These are phyloP conservation scores for Microascus cirrosus DNA, from an alignment of 2,329 filamentous ascomycete genomes.

Conservation along the genomic window DNA sequence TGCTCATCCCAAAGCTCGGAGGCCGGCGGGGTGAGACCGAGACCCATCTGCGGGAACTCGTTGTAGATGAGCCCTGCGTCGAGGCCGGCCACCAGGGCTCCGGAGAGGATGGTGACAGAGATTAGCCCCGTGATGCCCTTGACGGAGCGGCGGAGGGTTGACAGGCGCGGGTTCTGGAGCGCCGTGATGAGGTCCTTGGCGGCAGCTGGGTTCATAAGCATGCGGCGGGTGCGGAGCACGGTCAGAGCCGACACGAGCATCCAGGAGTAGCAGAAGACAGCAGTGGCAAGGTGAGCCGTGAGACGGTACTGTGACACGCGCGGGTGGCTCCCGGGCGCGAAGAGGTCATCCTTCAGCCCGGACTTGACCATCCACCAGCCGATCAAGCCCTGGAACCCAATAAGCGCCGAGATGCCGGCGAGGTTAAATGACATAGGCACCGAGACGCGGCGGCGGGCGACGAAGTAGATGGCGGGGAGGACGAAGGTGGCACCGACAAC, in stretches of 20 bases:
- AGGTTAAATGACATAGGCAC: conserved; percentile 67
- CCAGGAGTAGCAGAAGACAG: conserved; percentile 85
- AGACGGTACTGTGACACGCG: conserved; percentile 92
- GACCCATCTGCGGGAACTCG: conserved; percentile 93
- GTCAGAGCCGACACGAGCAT: conserved; percentile 87
- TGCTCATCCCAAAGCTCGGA: conserved; percentile 76
- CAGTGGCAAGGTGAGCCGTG: conserved; percentile 77
- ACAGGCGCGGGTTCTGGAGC: conserved; percentile 57
- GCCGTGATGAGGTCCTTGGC: conserved; percentile 49
- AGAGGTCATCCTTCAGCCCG: conserved; percentile 89
- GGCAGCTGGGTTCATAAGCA: conserved; percentile 55
- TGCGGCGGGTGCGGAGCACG: conserved; percentile 66
- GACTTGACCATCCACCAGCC: conserved; percentile 99
- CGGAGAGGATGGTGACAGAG: conserved; percentile 87
- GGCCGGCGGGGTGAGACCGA: conserved; percentile 68
- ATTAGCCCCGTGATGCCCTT: conserved; percentile 62
- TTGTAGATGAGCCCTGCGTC: conserved; percentile 98
- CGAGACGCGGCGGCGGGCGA: conserved; percentile 68
- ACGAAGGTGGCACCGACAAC: conserved; percentile 85
- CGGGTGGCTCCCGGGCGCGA: conserved; percentile 80
- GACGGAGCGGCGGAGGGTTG: conserved; percentile 61
- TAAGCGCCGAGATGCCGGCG: conserved; percentile 73
- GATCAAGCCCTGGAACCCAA: conserved; percentile 89
- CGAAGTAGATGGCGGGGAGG: conserved; percentile 78
- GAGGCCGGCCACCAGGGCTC: conserved; percentile 83